Percentiles rank a stretch among this genome's conserved stretches.
Conservation (phyloP, 1,284 basidiomycete genomes). For the Calocybe gambosa region DNA sequence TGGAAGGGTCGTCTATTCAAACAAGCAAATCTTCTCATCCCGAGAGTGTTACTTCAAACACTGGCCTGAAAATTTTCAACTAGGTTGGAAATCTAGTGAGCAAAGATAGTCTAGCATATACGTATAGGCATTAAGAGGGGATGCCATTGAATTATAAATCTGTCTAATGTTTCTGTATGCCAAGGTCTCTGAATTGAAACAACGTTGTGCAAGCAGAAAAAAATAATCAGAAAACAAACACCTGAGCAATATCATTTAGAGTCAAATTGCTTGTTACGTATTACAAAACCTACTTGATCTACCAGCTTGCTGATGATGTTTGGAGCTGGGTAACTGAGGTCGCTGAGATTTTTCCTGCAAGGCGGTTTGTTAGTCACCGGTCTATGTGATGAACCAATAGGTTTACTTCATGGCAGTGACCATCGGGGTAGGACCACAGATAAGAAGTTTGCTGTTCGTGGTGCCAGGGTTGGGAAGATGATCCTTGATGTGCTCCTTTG, state of each 20-base stretch:
- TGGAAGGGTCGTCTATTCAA: slow-evolving; percentile 45
- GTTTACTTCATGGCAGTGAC: slow-evolving; percentile 92
- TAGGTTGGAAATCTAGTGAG: too few relatives aligned
- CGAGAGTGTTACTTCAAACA: too few relatives aligned
- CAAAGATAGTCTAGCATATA: not conserved
- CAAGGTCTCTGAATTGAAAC: not conserved
- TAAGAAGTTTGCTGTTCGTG: slow-evolving; percentile 71
- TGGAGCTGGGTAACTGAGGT: slow-evolving; percentile 83
- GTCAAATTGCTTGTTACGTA: too few relatives aligned
- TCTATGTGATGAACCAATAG: slow-evolving; percentile 8
- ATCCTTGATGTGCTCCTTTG: slow-evolving; percentile 87
- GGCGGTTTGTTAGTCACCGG: not conserved
- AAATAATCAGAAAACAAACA: slow-evolving; percentile 56
- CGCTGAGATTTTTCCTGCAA: slow-evolving; percentile 78
- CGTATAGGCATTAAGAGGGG: not conserved
- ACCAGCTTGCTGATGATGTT: slow-evolving; percentile 89
- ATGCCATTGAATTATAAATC: not conserved
- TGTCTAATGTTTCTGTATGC: slow-evolving; percentile 3
- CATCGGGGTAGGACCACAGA: slow-evolving; percentile 97
- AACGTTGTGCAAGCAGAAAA: not conserved
- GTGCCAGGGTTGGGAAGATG: slow-evolving; percentile 57
- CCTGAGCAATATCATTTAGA: slow-evolving; percentile 26
- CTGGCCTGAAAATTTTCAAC: not conserved
- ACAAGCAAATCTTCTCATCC: slow-evolving; percentile 20
- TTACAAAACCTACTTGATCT: slow-evolving; percentile 62